phyloP scores from a whole-genome alignment of 306 rosid species.

The Chamaecrista fasciculata region DNA sequence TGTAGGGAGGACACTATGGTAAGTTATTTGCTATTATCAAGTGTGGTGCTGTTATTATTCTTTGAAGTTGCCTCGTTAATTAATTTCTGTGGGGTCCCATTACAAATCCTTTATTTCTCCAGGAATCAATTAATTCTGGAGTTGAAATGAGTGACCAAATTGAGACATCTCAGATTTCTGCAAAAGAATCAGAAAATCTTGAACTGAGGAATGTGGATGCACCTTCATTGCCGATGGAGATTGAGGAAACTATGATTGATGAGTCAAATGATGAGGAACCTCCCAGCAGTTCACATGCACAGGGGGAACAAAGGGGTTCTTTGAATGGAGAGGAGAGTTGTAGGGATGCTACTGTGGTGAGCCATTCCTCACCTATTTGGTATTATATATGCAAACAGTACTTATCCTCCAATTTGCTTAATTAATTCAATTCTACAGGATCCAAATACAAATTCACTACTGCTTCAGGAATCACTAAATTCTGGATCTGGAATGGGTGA shows the following conservation, averaged over 20 bases:
- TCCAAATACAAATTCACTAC: conserved; percentile 9
- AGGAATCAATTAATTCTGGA: conserved; percentile 28
- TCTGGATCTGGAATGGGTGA: conserved; percentile 24
- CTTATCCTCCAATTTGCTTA: conserved; percentile 2
- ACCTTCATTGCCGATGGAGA: conserved; percentile 19
- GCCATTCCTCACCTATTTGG: neutral
- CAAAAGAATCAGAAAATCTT: neutral
- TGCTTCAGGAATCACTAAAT: neutral
- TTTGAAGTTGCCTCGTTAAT: no score
- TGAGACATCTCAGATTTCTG: conserved; percentile 30
- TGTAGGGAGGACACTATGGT: no score
- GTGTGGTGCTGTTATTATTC: no score
- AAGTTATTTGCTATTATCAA: no score
- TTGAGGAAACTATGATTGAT: conserved; percentile 9
- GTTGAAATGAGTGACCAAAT: conserved; percentile 26
- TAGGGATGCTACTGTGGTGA: conserved; percentile 1
- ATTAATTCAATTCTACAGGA: conserved; percentile 23
- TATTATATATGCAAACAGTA: neutral
- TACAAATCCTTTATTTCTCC: conserved; percentile 1
- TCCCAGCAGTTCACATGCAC: neutral
- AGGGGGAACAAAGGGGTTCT: neutral
- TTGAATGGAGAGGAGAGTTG: neutral
- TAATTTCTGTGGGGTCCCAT: neutral
- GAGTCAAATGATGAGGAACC: neutral
- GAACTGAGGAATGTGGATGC: conserved; percentile 5